Evolutionary conservation across 2,329 filamentous ascomycete species (phyloP).

Genomic region (Tolypocladium sp.): DNA sequence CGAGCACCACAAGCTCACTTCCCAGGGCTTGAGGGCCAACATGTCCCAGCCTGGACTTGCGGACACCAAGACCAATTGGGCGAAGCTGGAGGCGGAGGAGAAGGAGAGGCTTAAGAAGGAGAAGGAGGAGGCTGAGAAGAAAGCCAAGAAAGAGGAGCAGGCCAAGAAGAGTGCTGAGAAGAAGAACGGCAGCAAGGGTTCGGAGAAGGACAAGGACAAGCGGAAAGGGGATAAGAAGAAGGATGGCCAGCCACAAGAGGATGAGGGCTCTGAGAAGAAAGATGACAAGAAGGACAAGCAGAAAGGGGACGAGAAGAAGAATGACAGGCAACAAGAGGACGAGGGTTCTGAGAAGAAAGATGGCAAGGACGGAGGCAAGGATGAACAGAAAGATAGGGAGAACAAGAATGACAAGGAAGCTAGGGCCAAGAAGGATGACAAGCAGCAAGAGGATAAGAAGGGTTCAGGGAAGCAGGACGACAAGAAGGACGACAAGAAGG

Average conservation of each 20-base stretch:
- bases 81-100: slow-evolving; percentile 32
- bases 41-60: slow-evolving; percentile 24
- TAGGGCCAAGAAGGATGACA: slow-evolving; percentile 3
- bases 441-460: background rate
- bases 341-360: slow-evolving; percentile 3
- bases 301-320: slow-evolving; percentile 9
- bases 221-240: slow-evolving; percentile 15
- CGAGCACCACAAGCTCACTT: slow-evolving; percentile 17
- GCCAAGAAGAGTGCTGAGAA: slow-evolving; percentile 17
- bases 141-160: slow-evolving; percentile 23
- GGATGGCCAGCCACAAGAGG: slow-evolving; percentile 5
- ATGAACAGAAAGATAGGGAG: slow-evolving; percentile 1
- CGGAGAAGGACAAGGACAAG: slow-evolving; percentile 13
- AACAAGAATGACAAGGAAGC: slow-evolving; percentile 6
- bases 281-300: slow-evolving; percentile 7
- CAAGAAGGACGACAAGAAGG: slow-evolving; percentile 9
- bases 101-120: slow-evolving; percentile 24
- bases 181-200: slow-evolving; percentile 13
- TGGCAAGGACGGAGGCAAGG: slow-evolving; percentile 2
- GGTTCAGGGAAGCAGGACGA: background rate
- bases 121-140: slow-evolving; percentile 27
- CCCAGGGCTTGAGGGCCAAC: slow-evolving; percentile 25
- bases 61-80: slow-evolving; percentile 34
- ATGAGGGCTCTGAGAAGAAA: slow-evolving; percentile 8
- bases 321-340: slow-evolving; percentile 1